Base-by-base conservation (phyloP, 1,284 basidiomycete genomes). In the Fomitopsis schrenkii region DNA sequence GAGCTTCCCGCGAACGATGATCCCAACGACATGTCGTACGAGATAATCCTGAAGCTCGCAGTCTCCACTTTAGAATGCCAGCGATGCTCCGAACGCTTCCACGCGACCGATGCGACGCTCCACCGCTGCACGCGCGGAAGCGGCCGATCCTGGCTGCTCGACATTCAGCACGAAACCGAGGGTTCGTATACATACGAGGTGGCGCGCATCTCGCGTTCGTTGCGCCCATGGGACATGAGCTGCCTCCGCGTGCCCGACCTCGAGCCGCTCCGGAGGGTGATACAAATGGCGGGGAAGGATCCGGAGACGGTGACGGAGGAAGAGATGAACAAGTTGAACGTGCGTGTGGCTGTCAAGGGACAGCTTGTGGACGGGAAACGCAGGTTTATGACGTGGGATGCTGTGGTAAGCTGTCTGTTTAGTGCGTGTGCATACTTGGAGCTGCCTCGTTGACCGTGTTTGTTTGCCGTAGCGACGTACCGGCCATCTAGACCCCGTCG, bases 311-410 rank as follows among this genome's bases (percentile, higher is more conserved):
- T 38, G 22, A 62, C 57, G 14, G 28, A 10, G 15, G 26, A 46
- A 2, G 60, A 58, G 30, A 62, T 62, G 60, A 38, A 59, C n/a
- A 41, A 44, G 35, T 28, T 55, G 7, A 36, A 60, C 19, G 30
- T 26, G 15, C 26, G 59, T 5, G 19, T 59, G 2, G 52, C 12
- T 54, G 35, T 38, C 14, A 58, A 50, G 17, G 35, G 45, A 15
- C 35, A 15, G n/a, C 14, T 38, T 1, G 35, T 54, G 14, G 36
- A 54, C 6, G 52, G 52, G 2, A 54, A 19, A 35, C 35, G 52
- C n/a, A 36, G 40, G n/a, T 35, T 38, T 5, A 22, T 38, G n/a
- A 38, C 35, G 52, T 54, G 33, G 52, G 28, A 9, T 14, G 17
- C 14, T 15, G 26, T 33, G 48, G 48, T 50, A 10, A 50, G 48